These are phyloP conservation scores for Nitzschia putrida DNA, from an alignment of 108 stramenopile species.

Conservation along the genomic window DNA sequence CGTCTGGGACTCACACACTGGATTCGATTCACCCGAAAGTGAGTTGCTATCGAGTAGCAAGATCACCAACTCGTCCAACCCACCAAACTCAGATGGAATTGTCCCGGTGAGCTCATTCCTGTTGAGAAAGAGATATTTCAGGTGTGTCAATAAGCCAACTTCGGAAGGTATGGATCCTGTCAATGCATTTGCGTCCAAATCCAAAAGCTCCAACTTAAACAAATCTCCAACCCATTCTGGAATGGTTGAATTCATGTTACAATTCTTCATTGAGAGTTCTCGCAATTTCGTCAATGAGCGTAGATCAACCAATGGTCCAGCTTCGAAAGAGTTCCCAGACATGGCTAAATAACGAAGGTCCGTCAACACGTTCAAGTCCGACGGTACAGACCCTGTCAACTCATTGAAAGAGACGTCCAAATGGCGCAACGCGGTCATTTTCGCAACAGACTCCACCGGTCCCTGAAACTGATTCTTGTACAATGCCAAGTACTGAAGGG, in stretches of 20 bases:
- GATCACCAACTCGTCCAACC: conserved; percentile 9
- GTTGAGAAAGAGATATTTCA: conserved; percentile 43
- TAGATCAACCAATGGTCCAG: conserved; percentile 5
- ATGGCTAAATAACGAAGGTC: conserved; percentile 16
- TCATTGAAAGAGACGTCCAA: conserved; percentile 20
- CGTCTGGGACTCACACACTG: background rate
- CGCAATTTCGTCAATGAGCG: conserved; percentile 26
- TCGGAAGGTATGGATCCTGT: conserved; percentile 56
- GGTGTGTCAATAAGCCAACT: conserved; percentile 37
- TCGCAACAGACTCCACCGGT: background rate
- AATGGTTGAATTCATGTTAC: conserved; percentile 25
- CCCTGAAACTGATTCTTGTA: background rate
- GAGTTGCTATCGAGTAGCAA: conserved; percentile 30
- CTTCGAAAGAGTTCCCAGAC: conserved; percentile 11
- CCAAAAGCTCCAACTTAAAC: conserved; percentile 41
- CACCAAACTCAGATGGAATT: conserved; percentile 24
- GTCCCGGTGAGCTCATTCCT: conserved; percentile 46
- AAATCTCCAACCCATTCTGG: conserved; percentile 38
- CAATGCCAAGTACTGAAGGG: conserved; percentile 7
- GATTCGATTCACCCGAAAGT: conserved; percentile 14
- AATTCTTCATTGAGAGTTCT: conserved; percentile 31
- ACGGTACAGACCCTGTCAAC: conserved; percentile 16
- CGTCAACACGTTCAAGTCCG: conserved; percentile 21
- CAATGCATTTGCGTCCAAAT: conserved; percentile 45
- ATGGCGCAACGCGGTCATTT: background rate